Percentiles rank a stretch among this genome's conserved stretches.
phyloP scores from a whole-genome alignment of 208 protist genomes.

The Borovskyia barvae region DNA sequence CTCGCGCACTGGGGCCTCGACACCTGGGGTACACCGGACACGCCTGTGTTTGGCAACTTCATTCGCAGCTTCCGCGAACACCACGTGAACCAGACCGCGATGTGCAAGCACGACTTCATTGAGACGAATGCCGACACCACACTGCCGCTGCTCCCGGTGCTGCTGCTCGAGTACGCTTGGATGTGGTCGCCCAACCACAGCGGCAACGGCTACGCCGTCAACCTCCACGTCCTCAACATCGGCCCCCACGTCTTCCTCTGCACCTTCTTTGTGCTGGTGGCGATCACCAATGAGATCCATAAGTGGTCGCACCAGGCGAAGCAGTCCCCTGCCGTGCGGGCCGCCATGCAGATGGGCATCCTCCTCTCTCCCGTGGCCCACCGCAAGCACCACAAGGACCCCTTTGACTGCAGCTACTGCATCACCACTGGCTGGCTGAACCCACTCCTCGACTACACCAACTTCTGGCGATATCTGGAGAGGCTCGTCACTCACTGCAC shows the following conservation, averaged over 20 bases:
- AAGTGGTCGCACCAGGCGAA: conserved; percentile 91
- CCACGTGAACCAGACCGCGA: conserved; percentile 90
- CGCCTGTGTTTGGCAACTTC: conserved; percentile 89
- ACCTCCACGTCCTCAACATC: conserved; percentile 59
- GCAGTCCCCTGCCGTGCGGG: conserved; percentile 51
- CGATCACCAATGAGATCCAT: conserved; percentile 94
- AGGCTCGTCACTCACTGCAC: conserved; percentile 73
- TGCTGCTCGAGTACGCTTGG: conserved; percentile 53
- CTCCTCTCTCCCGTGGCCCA: conserved; percentile 85
- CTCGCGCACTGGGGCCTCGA: conserved; percentile 93
- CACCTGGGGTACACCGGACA: conserved; percentile 92
- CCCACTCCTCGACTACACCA: conserved; percentile 71
- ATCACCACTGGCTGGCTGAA: conserved; percentile 96
- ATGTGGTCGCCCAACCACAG: conserved; percentile 33
- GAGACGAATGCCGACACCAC: conserved; percentile 95
- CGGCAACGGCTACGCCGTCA: conserved; percentile 49
- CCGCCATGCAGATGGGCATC: conserved; percentile 70
- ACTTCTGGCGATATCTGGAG: conserved; percentile 91
- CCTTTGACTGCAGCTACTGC: conserved; percentile 92
- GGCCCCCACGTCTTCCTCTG: conserved; percentile 70
- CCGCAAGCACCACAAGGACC: conserved; percentile 90
- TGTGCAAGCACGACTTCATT: conserved; percentile 93
- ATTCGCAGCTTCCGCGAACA: conserved; percentile 95
- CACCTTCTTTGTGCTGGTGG: conserved; percentile 77
- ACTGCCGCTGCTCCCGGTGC: conserved; percentile 77